These are phyloP conservation scores for Apophysomyces ossiformis DNA, from an alignment of 371 early-diverging fungal species.

Conservation along the genomic window DNA sequence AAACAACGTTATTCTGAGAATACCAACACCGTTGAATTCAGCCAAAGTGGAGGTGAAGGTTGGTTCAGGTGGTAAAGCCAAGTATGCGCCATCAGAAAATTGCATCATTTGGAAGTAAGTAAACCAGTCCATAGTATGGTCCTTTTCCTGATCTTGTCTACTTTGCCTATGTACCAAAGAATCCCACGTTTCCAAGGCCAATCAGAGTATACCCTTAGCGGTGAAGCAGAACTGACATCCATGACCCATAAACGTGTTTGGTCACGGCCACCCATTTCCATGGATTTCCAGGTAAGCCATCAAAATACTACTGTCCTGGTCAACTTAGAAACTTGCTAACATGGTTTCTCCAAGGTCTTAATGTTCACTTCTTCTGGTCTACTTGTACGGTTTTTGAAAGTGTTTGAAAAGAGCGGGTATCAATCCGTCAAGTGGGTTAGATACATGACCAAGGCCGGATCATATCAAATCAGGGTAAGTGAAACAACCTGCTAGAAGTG, in stretches of 20 bases:
- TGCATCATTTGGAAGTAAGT: slow-evolving; percentile 89
- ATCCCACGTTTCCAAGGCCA: slow-evolving; percentile 86
- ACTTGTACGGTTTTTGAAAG: slow-evolving; percentile 88
- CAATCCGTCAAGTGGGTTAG: slow-evolving; percentile 93
- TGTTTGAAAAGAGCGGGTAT: slow-evolving; percentile 91
- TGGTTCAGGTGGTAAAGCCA: slow-evolving; percentile 79
- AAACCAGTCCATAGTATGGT: neutral
- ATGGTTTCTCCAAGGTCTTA: slow-evolving; percentile 32
- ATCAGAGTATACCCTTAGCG: slow-evolving; percentile 74
- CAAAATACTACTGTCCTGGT: too few species aligned
- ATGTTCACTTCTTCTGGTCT: slow-evolving; percentile 92
- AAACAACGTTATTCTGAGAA: slow-evolving; percentile 79
- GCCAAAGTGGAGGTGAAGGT: slow-evolving; percentile 73
- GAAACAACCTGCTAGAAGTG: too few species aligned
- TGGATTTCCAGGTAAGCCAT: slow-evolving; percentile 78
- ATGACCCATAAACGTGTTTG: slow-evolving; percentile 83
- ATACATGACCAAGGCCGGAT: slow-evolving; percentile 91
- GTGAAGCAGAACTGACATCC: slow-evolving; percentile 73
- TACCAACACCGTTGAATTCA: slow-evolving; percentile 87
- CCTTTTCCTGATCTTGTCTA: neutral
- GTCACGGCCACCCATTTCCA: slow-evolving; percentile 89
- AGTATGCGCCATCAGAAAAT: slow-evolving; percentile 86
- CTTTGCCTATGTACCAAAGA: slow-evolving; percentile 40
- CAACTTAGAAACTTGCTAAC: slow-evolving; percentile 6
- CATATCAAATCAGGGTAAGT: slow-evolving; percentile 84